These are phyloP conservation scores for Beauveria scarabaeidicola DNA, from an alignment of 2,329 filamentous ascomycete species.

Conservation along the genomic window DNA sequence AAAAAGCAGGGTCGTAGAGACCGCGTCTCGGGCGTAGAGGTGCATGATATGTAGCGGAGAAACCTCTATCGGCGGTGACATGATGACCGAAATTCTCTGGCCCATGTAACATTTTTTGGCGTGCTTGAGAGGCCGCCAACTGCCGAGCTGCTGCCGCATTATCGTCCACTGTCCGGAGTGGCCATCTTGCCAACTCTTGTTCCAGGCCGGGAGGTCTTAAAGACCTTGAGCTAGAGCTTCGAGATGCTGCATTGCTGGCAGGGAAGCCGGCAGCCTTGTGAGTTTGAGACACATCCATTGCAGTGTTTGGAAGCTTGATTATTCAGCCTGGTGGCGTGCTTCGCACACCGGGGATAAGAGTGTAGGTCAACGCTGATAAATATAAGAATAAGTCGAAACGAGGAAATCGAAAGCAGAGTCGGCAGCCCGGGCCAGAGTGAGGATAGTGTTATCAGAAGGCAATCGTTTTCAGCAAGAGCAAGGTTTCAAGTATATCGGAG, in stretches of 20 bases:
- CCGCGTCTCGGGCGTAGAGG: constrained; percentile 21
- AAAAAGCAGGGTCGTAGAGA: constrained; percentile 22
- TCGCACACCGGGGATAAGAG: neutral
- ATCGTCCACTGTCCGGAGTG: constrained; percentile 3
- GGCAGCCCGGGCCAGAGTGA: neutral
- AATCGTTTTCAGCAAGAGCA: constrained; percentile 6
- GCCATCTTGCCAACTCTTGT: neutral
- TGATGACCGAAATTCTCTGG: neutral
- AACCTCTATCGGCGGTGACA: neutral
- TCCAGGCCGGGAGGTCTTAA: neutral
- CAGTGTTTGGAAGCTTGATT: neutral
- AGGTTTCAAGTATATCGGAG: constrained; percentile 9
- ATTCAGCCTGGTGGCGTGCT: neutral
- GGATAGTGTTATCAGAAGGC: neutral
- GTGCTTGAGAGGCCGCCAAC: neutral
- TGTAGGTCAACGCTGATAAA: neutral
- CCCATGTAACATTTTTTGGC: neutral
- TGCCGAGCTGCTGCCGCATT: neutral
- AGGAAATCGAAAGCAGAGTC: neutral
- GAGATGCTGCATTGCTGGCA: neutral
- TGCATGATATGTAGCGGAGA: constrained; percentile 22
- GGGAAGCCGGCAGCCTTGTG: neutral
- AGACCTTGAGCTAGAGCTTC: neutral
- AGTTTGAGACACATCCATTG: neutral
- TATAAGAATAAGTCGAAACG: constrained; percentile 2